These are phyloP conservation scores for Tolypocladium pustulatum DNA, from an alignment of 2,329 filamentous ascomycete genomes.

Conservation along the genomic window DNA sequence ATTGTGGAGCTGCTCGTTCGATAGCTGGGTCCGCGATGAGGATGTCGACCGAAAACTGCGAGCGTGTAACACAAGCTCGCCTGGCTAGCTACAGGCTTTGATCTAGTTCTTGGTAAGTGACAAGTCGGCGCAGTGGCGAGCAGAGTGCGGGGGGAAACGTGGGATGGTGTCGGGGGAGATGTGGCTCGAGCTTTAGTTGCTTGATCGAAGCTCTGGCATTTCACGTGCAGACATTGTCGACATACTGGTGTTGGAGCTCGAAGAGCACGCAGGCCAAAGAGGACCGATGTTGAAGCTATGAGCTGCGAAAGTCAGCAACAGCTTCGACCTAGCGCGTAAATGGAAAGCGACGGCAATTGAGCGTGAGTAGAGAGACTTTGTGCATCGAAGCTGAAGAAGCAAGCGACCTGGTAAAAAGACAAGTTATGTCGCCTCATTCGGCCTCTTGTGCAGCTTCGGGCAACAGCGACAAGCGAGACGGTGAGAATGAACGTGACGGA, in stretches of 20 bases:
- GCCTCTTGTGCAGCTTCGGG: background rate
- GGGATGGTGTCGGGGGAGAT: background rate
- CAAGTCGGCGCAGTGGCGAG: background rate
- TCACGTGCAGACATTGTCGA: background rate
- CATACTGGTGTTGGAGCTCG: background rate
- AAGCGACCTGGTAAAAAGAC: background rate
- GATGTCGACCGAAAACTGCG: background rate
- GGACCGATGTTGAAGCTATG: background rate
- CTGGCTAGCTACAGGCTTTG: background rate
- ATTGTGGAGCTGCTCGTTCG: background rate
- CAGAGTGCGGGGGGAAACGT: background rate
- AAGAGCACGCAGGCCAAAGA: background rate
- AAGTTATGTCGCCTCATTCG: background rate
- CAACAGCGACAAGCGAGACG: background rate
- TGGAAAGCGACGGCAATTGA: too few relatives aligned
- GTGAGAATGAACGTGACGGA: background rate
- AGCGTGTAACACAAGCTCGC: background rate
- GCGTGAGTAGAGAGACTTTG: background rate
- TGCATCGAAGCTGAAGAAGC: background rate
- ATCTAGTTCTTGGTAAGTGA: background rate
- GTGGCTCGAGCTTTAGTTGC: background rate
- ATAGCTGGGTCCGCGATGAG: background rate
- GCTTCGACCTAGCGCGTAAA: background rate
- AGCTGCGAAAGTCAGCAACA: background rate
- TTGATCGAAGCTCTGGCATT: background rate